phyloP scores from a whole-genome alignment of 2,329 filamentous ascomycete genomes.

The Fusarium virguliforme region DNA sequence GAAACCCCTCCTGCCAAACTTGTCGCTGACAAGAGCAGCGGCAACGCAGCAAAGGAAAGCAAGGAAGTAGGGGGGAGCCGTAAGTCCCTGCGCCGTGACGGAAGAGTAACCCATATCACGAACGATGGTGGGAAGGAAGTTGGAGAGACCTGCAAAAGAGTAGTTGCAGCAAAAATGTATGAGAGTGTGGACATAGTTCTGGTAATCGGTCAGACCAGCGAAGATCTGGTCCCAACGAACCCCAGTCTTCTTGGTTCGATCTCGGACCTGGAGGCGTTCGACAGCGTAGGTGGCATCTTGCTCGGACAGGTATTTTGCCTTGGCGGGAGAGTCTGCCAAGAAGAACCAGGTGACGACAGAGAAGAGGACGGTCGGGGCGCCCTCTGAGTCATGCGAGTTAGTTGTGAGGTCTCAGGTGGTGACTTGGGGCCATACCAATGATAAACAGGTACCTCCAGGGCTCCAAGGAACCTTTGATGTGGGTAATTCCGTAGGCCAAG shows the following conservation, averaged over 20 bases:
- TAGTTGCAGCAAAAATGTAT: conserved; percentile 39
- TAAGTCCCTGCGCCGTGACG: conserved; percentile 30
- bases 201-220: conserved; percentile 26
- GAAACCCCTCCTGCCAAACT: conserved; percentile 27
- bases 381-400: conserved; percentile 10
- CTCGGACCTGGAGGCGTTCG: conserved; percentile 26
- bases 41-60: conserved; percentile 31
- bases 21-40: conserved; percentile 24
- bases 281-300: conserved; percentile 27
- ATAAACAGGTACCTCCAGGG: conserved; percentile 32
- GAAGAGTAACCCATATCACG: conserved; percentile 31
- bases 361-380: conserved; percentile 28
- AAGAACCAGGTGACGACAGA: conserved; percentile 23
- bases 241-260: conserved; percentile 22
- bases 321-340: conserved; percentile 26
- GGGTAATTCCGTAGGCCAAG: conserved; percentile 33
- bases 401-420: too few species aligned
- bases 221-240: conserved; percentile 29
- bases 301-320: conserved; percentile 23
- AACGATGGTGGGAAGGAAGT: conserved; percentile 37
- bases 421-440: conserved; percentile 15
- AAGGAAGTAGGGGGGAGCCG: conserved; percentile 27
- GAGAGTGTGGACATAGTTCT: conserved; percentile 31
- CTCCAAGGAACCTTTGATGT: conserved; percentile 24
- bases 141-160: conserved; percentile 34